Conservation (phyloP, 2,329 filamentous ascomycete species). For the Metarhizium brunneum region DNA sequence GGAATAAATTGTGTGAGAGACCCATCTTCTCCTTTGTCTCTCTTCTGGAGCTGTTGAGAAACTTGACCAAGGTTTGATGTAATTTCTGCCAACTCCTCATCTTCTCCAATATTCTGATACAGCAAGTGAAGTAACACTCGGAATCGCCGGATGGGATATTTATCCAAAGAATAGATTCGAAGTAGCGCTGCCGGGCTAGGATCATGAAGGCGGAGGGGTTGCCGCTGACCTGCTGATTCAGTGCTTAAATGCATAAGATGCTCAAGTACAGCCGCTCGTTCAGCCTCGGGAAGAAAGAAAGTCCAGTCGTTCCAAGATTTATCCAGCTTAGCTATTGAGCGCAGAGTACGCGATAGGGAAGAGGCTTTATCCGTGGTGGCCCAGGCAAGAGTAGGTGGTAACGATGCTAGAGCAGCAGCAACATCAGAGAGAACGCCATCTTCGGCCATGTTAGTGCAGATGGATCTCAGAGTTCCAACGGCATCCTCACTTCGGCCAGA, state of each 20-base stretch:
- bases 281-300: constrained; percentile 38
- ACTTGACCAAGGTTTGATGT: constrained; percentile 28
- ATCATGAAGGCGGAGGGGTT: constrained; percentile 32
- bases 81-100: constrained; percentile 29
- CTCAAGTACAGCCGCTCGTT: constrained; percentile 50
- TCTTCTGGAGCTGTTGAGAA: constrained; percentile 24
- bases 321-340: constrained; percentile 50
- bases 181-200: constrained; percentile 37
- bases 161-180: constrained; percentile 37
- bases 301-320: constrained; percentile 48
- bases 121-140: constrained; percentile 41
- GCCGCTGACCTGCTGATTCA: constrained; percentile 22
- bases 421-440: constrained; percentile 47
- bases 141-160: constrained; percentile 43
- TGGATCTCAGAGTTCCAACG: constrained; percentile 45
- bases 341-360: constrained; percentile 48
- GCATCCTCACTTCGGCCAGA: constrained; percentile 47
- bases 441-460: constrained; percentile 53
- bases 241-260: constrained; percentile 46
- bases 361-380: constrained; percentile 37
- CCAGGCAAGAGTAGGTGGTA: constrained; percentile 46
- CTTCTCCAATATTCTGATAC: constrained; percentile 37
- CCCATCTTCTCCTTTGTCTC: constrained; percentile 34
- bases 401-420: constrained; percentile 36
- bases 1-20: constrained; percentile 34